Evolutionary conservation across 345 rosid species (phyloP).

Genomic region (Isatis tinctoria): DNA sequence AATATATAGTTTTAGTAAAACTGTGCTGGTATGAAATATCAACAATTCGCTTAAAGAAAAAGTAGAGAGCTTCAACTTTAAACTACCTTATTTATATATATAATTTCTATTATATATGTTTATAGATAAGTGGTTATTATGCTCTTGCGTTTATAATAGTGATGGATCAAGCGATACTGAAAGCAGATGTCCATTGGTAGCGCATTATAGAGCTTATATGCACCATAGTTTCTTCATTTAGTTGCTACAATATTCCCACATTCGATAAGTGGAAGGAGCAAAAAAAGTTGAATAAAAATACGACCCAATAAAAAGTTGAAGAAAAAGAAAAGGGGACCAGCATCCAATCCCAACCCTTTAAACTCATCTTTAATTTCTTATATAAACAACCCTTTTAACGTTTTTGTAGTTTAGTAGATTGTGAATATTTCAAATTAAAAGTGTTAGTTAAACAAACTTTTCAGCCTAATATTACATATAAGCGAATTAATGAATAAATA

Average conservation of each 20-base stretch:
- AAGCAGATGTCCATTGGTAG: not conserved
- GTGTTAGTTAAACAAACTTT: not conserved
- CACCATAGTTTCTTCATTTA: not conserved
- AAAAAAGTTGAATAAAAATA: constrained; percentile 1
- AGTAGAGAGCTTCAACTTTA: not conserved
- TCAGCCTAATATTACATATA: constrained; percentile 23
- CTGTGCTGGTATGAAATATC: not conserved
- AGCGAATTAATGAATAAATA: constrained; percentile 8
- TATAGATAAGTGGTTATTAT: constrained; percentile 9
- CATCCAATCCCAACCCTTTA: constrained; percentile 33
- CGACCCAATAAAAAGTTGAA: constrained; percentile 10
- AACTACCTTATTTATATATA: not conserved
- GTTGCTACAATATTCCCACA: constrained; percentile 12
- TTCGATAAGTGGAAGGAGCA: constrained; percentile 27
- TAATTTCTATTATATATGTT: not conserved
- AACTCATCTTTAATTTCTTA: constrained; percentile 24
- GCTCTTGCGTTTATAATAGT: not conserved
- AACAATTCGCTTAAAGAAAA: not conserved
- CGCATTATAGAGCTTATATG: not conserved
- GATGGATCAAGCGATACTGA: constrained; percentile 5
- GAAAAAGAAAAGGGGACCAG: constrained; percentile 30
- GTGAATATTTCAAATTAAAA: constrained; percentile 5
- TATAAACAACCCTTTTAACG: constrained; percentile 11
- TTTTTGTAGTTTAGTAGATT: constrained; percentile 19
- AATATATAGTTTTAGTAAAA: not conserved